These are phyloP conservation scores for Russula sp. DNA, from an alignment of 768 basidiomycete genomes.

Conservation along the genomic window DNA sequence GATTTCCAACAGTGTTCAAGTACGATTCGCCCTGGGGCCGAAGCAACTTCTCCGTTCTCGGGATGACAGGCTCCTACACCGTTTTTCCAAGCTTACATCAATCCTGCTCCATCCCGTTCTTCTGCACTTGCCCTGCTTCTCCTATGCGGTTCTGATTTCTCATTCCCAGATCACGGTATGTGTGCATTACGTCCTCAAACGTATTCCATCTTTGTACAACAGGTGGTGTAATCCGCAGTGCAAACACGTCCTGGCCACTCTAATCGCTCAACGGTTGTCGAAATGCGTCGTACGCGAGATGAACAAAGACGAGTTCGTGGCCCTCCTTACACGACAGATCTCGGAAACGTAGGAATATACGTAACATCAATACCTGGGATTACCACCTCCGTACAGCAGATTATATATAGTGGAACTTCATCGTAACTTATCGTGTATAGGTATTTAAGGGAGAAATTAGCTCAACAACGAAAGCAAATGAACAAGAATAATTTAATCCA, in stretches of 20 bases:
- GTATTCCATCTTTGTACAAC: not conserved
- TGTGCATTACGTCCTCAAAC: not conserved
- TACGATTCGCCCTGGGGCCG: constrained; percentile 57
- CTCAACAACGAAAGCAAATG: not conserved
- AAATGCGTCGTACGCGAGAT: constrained; percentile 51
- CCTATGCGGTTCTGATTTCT: constrained; percentile 57
- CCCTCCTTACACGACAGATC: constrained; percentile 42
- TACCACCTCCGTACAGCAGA: constrained; percentile 7
- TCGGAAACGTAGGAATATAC: constrained; percentile 7
- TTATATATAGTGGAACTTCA: constrained; percentile 18
- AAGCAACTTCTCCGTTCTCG: constrained; percentile 62
- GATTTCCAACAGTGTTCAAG: constrained; percentile 55
- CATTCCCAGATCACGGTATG: constrained; percentile 64
- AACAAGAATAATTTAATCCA: constrained; percentile 16
- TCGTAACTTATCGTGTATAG: constrained; percentile 1
- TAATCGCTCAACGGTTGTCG: constrained; percentile 54
- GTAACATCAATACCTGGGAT: not conserved
- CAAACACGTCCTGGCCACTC: constrained; percentile 72
- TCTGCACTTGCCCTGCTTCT: constrained; percentile 73
- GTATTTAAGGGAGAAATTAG: constrained; percentile 16
- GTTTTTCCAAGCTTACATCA: constrained; percentile 51
- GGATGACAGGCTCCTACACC: constrained; percentile 57
- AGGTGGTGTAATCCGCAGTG: constrained; percentile 47
- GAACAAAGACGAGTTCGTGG: constrained; percentile 48
- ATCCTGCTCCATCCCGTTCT: constrained; percentile 42